Evolutionary conservation across 2,329 filamentous ascomycete genomes (phyloP).

Genomic region (Hortaea sp.): DNA sequence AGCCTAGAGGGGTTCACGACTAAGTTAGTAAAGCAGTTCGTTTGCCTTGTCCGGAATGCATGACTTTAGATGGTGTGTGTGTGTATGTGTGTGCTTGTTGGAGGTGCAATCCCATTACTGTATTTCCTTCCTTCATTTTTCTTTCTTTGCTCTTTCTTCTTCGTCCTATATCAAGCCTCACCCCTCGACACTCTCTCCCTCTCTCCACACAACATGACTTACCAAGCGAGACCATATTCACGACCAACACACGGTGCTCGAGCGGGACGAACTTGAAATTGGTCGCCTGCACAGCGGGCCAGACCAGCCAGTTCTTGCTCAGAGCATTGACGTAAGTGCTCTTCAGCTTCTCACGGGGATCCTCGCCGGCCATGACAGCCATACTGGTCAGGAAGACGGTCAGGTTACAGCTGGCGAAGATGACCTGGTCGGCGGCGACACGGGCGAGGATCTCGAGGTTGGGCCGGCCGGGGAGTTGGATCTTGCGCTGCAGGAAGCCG

Average conservation of each 20-base stretch:
- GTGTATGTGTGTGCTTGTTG: too few species aligned
- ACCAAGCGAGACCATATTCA: constrained; percentile 70
- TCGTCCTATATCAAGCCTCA: too few species aligned
- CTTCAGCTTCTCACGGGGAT: constrained; percentile 58
- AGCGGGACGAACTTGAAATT: constrained; percentile 85
- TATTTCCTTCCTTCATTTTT: too few species aligned
- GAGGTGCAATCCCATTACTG: too few species aligned
- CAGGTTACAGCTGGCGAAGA: constrained; percentile 80
- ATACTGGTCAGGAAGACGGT: constrained; percentile 73
- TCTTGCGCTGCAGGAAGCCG: constrained; percentile 60
- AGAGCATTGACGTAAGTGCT: constrained; percentile 63
- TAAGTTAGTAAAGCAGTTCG: too few species aligned
- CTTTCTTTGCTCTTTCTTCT: too few species aligned
- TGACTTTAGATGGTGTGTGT: too few species aligned
- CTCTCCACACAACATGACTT: constrained; percentile 20
- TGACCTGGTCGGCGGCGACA: constrained; percentile 67
- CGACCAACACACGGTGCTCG: constrained; percentile 72
- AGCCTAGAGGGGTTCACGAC: constrained; percentile 29
- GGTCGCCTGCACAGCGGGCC: constrained; percentile 72
- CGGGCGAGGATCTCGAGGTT: constrained; percentile 65
- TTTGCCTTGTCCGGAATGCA: too few species aligned
- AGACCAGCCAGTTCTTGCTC: constrained; percentile 76
- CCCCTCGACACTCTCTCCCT: not conserved
- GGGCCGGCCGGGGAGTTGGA: constrained; percentile 51
- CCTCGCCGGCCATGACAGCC: constrained; percentile 45